These are phyloP conservation scores for Ilex aquifolium DNA, from an alignment of 257 asterid species.

Conservation along the genomic window DNA sequence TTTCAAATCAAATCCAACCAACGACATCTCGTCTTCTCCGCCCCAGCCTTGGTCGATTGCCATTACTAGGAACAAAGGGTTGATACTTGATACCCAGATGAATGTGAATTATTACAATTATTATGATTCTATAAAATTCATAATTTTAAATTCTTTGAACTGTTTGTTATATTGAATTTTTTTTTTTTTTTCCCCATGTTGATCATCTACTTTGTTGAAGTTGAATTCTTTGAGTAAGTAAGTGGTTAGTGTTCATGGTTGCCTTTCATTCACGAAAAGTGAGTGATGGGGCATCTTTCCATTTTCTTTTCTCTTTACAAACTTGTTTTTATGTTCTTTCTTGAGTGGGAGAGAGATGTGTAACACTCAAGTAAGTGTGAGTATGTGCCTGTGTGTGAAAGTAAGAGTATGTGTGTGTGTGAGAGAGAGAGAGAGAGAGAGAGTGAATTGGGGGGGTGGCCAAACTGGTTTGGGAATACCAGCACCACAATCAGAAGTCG, in stretches of 20 bases:
- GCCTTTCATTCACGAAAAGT: conserved; percentile 78
- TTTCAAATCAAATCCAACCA: conserved; percentile 24
- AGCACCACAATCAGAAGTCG: conserved; percentile 45
- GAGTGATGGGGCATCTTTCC: conserved; percentile 40
- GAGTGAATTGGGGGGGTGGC: conserved; percentile 19
- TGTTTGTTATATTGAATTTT: background rate
- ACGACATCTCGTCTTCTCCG: conserved; percentile 40
- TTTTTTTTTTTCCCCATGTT: conserved; percentile 6
- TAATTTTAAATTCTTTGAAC: background rate
- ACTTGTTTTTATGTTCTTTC: conserved; percentile 8
- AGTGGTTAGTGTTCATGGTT: conserved; percentile 60
- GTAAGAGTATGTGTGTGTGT: background rate
- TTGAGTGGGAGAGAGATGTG: conserved; percentile 27
- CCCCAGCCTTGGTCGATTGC: conserved; percentile 66
- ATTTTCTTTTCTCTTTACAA: conserved; percentile 1
- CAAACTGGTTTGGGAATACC: conserved; percentile 25
- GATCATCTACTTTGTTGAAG: conserved; percentile 29
- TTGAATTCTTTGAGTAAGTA: conserved; percentile 43
- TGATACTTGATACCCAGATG: conserved; percentile 4
- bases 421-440: background rate
- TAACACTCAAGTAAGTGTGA: conserved; percentile 15
- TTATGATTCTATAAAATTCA: background rate
- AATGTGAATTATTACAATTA: conserved; percentile 1
- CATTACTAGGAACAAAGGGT: conserved; percentile 40
- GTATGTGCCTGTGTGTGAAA: background rate